Evolutionary conservation across 768 basidiomycete species (phyloP), one percentile per base, ranked within the genome.

Genomic region (Daedaleopsis sinensis): DNA sequence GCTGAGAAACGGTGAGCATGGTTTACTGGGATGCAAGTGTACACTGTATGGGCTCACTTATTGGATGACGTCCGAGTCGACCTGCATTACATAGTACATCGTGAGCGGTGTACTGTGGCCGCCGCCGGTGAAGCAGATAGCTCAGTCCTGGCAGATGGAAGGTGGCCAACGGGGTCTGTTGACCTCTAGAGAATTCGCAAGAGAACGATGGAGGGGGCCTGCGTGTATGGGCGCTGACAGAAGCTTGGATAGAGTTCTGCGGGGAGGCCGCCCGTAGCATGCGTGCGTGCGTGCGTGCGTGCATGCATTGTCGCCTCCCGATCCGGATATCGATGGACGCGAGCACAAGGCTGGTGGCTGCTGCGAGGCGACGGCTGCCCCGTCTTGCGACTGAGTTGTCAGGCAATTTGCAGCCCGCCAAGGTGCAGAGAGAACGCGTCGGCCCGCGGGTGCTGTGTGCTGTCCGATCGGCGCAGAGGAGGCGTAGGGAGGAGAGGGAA

Each of bases 191-290:
- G 47, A 24, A 49, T 49, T 10, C 47, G 21, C 39, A 18, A 49
- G 47, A 24, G 23, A 23, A 6, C 47, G 21, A 19, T 13, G 11
- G 15, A 13, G 46, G n/a, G 3, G 7, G 19, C 21, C 19, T 21
- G 21, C 21, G 47, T 23, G 23, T 6, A 21, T 27, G 47, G 47
- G 47, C 47, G 47, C 47, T 42, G 47, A 49, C 47, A 49, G 47
- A 49, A 49, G 47, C 47, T 49, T 49, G 47, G 47, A 49, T 49
- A 49, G 47, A 49, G 47, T 49, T 49, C 47, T 24, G 19, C 21
- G 47, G 24, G 3, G 15, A 21, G 27, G 27, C 27, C 27, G 27
- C 27, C 27, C 27, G 27, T 32, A 24, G 13, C 47, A 49, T n/a
- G 21, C 47, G 21, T 49, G 23, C 27, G 7, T n/a, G 21, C 47